Conservation (phyloP, 2,329 filamentous ascomycete genomes). For the Annulohypoxylon truncatum region DNA sequence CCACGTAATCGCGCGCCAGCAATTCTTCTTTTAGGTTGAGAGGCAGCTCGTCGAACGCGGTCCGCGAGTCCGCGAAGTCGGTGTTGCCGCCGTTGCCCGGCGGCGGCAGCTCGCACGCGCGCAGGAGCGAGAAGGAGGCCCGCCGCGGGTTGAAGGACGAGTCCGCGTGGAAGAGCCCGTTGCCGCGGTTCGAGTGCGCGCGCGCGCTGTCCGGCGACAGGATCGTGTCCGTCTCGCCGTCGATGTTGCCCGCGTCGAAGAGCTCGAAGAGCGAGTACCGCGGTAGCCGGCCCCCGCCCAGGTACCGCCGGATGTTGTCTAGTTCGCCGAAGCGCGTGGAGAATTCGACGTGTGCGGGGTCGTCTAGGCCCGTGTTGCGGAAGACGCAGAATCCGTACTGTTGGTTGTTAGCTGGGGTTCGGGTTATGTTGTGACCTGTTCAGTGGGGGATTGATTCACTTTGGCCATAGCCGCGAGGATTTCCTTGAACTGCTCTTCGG, state of each 20-base stretch:
- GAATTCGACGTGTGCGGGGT: slow-evolving; percentile 64
- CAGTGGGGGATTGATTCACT: slow-evolving; percentile 38
- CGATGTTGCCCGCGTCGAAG: slow-evolving; percentile 68
- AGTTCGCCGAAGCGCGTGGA: slow-evolving; percentile 64
- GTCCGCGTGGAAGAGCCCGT: slow-evolving; percentile 66
- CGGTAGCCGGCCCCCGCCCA: slow-evolving; percentile 58
- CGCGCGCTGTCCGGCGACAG: slow-evolving; percentile 40
- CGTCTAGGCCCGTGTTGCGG: slow-evolving; percentile 61
- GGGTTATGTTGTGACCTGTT: not conserved
- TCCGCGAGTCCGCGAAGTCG: slow-evolving; percentile 64
- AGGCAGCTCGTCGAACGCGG: slow-evolving; percentile 61
- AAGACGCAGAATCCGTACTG: slow-evolving; percentile 66
- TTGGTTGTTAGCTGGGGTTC: not conserved
- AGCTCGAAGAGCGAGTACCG: slow-evolving; percentile 63
- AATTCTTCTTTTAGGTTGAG: slow-evolving; percentile 51
- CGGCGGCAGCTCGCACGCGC: slow-evolving; percentile 62
- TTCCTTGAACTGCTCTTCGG: slow-evolving; percentile 50
- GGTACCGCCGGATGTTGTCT: slow-evolving; percentile 65
- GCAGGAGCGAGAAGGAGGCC: slow-evolving; percentile 63
- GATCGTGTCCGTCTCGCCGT: slow-evolving; percentile 51
- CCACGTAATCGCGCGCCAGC: slow-evolving; percentile 56
- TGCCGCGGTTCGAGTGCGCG: slow-evolving; percentile 53
- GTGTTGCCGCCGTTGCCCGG: slow-evolving; percentile 61
- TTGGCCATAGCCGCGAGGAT: slow-evolving; percentile 51
- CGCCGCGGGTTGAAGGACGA: slow-evolving; percentile 66